Base-by-base conservation (phyloP, 306 rosid genomes). In the Glycine latifolia region DNA sequence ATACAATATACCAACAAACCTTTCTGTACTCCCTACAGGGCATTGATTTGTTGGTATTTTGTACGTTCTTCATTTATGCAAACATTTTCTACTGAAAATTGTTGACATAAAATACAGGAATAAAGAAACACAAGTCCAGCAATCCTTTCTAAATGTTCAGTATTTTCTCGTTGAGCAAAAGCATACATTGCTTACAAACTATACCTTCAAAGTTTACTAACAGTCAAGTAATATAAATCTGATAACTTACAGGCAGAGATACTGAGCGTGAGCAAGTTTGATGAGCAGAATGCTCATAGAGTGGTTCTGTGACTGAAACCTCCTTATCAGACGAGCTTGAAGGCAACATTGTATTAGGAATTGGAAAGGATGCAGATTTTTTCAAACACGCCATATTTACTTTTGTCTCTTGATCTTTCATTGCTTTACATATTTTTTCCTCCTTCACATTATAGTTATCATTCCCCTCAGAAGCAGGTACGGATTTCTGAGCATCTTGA, bases 231-330 rank as follows among this genome's bases (percentile, higher is more conserved):
- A 53, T 77, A 17, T 58, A 68, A 31, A 17, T 71, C 20, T 14
- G 3, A 67, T 37, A 76, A 81, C 98, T 91, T 87, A 95, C 97
- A 10, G 97, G 97, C 81, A 89, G 80, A 49, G 99, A 91, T 41
- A 87, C 55, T 0, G 97, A 87, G 10, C 92, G 89, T 10, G 85
- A 62, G 86, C 12, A 87, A 68, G 83, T 68, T 63, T 79, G 92
- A 48, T 59, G 87, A 26, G 53, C 49, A 75, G 84, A 76, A 53
- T 88, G 88, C 79, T 79, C 80, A 71, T 83, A 79, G 2, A 9
- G 60, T 13, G 82, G 79, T 70, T 78, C 85, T 44, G 39, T 67
- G 50, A 41, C 52, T 4, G 87, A 72, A 46, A 79, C 86, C 52
- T 86, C 87, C 79, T 56, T 50, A 3, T 83, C 85, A 8, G 89